Evolutionary conservation across 805 yeast species (phyloP).

Genomic region (Citeromyces matritensis): DNA sequence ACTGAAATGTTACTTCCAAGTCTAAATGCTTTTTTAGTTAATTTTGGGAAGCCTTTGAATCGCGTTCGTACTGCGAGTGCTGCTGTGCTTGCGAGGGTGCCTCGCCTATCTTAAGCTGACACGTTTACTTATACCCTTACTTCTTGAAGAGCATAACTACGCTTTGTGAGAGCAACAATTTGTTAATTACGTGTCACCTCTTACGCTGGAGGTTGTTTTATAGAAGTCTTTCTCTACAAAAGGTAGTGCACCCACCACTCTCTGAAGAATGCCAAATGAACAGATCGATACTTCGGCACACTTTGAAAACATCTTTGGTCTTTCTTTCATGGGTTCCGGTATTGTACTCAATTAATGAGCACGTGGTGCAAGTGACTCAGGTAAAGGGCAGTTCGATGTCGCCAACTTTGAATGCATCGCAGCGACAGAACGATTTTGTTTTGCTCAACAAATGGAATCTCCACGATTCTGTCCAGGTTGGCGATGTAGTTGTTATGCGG

Average conservation of each 20-base stretch:
- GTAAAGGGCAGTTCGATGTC: conserved; percentile 79
- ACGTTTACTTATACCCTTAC: no score
- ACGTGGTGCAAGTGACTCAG: conserved; percentile 57
- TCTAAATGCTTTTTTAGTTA: no score
- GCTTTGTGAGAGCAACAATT: no score
- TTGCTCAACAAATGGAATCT: conserved; percentile 52
- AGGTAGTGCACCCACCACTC: neutral
- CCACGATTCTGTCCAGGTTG: conserved; percentile 27
- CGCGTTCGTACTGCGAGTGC: no score
- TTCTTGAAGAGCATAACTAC: no score
- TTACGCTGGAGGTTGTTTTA: no score
- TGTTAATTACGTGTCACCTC: no score
- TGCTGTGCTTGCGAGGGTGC: no score
- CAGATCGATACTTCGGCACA: conserved; percentile 8
- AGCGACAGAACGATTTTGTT: conserved; percentile 40
- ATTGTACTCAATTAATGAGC: conserved; percentile 47
- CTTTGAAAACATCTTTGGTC: conserved; percentile 15
- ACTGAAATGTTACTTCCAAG: no score
- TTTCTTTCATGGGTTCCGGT: conserved; percentile 73
- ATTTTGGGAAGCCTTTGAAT: no score
- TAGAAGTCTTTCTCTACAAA: no score
- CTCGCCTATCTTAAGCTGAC: no score
- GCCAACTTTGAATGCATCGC: conserved; percentile 72
- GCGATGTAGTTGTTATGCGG: conserved; percentile 65
- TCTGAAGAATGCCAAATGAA: neutral